Percentiles rank a stretch among this genome's conserved stretches.
phyloP scores from a whole-genome alignment of 2,329 filamentous ascomycete species.

The Colletotrichum graminicola region DNA sequence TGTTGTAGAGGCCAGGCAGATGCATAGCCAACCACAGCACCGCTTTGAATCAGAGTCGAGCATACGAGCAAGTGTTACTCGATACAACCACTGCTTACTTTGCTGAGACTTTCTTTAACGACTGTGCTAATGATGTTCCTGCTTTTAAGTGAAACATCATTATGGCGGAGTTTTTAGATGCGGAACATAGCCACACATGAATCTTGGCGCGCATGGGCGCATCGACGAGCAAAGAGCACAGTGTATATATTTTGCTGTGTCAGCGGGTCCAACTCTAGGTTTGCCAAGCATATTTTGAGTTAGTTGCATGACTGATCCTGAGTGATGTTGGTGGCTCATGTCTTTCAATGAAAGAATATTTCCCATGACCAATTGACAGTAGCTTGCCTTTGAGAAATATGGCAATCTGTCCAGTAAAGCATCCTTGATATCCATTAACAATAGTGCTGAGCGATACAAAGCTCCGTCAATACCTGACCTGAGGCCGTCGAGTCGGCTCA shows the following conservation, averaged over 20 bases:
- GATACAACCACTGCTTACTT: background rate
- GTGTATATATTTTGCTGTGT: background rate
- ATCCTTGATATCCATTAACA: background rate
- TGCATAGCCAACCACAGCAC: background rate
- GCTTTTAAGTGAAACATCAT: background rate
- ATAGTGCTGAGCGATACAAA: background rate
- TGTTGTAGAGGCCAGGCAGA: no score
- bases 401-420: background rate
- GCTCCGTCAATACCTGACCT: background rate
- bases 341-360: background rate
- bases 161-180: background rate
- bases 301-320: background rate
- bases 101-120: background rate
- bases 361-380: background rate
- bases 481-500: background rate
- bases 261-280: background rate
- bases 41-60: background rate
- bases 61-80: background rate
- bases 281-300: background rate
- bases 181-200: slow-evolving; percentile 16
- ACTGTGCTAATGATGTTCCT: background rate
- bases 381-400: background rate
- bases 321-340: background rate
- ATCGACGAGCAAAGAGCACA: no score
- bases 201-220: slow-evolving; percentile 14